Base-by-base conservation (phyloP, 345 rosid genomes). In the Lumnitzera racemosa region DNA sequence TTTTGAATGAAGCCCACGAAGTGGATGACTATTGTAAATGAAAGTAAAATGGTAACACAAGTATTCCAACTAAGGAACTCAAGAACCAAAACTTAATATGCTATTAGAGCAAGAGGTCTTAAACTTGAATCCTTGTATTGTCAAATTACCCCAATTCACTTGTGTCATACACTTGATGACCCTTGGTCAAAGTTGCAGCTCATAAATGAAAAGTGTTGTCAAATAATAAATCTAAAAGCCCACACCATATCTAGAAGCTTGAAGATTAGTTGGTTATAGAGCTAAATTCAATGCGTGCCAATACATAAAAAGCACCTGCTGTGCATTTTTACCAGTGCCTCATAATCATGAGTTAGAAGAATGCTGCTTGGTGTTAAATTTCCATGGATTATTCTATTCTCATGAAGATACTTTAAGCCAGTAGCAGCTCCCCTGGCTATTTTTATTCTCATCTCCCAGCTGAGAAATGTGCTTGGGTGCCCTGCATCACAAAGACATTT, bases 351-450 rank as follows among this genome's bases (percentile, higher is more conserved):
- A 15, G 68, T 76, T 55, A 76, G 67, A 50, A 68, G 61, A 65
- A 76, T 76, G 64, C 61, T 76, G 49, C 59, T 63, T 57, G 80
- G 50, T 62, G 61, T 71, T 16, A 76, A 24, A 51, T 73, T 24
- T 24, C 65, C 20, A 50, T 76, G 80, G 68, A 68, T 62, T 29
- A 73, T 63, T 68, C 51, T 62, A 58, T 74, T 71, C 55, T 76
- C 66, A 23, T 76, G 80, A 8, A 79, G 74, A 63, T 73, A 69
- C 55, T 49, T 43, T 55, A 79, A 64, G 41, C 76, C 83, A 61
- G 66, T 73, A 12, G 78, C 61, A 24, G 72, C 70, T 46, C 74
- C 76, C 12, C 68, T 1, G 36, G 76, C 78, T 62, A 73, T 67
- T 29, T 63, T 71, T 58, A 68, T 61, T 61, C 80, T 76, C 61